phyloP scores from a whole-genome alignment of 176 grass and related monocot species.

The Oryza meyeriana region DNA sequence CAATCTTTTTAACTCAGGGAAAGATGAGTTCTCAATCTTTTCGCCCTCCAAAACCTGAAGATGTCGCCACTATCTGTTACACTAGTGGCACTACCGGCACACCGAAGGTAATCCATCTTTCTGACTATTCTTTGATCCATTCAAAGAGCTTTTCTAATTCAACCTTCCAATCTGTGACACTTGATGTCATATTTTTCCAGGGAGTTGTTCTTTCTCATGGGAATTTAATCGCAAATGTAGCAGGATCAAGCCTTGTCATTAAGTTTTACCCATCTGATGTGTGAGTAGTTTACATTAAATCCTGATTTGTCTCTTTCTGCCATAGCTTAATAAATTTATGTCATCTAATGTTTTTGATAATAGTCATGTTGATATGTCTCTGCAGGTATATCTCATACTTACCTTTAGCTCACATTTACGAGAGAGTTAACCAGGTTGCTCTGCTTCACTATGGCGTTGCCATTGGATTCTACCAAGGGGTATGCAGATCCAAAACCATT shows the following conservation, averaged over 20 bases:
- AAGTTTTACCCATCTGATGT: slow-evolving; percentile 81
- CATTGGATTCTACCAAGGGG: slow-evolving; percentile 98
- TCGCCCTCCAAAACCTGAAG: slow-evolving; percentile 82
- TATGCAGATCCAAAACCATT: slow-evolving; percentile 39
- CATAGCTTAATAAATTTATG: background rate
- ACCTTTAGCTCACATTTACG: slow-evolving; percentile 94
- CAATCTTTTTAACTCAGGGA: slow-evolving; percentile 51
- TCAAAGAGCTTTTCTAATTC: background rate
- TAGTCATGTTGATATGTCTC: slow-evolving; percentile 1
- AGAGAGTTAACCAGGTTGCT: slow-evolving; percentile 75
- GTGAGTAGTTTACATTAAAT: slow-evolving; percentile 49
- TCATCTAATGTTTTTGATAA: background rate
- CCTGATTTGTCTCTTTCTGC: background rate
- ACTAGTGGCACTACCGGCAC: slow-evolving; percentile 96
- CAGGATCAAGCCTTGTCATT: slow-evolving; percentile 49
- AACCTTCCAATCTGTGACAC: slow-evolving; percentile 15
- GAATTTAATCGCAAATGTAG: slow-evolving; percentile 91
- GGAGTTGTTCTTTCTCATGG: slow-evolving; percentile 85
- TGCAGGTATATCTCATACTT: slow-evolving; percentile 85
- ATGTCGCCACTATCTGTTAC: slow-evolving; percentile 93
- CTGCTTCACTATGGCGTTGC: slow-evolving; percentile 68
- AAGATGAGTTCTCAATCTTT: slow-evolving; percentile 57
- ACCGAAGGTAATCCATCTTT: slow-evolving; percentile 58
- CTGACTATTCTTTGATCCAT: slow-evolving; percentile 15
- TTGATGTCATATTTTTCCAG: slow-evolving; percentile 46